Evolutionary conservation across 257 asterid genomes (phyloP).

Genomic region (Primulina eburnea): DNA sequence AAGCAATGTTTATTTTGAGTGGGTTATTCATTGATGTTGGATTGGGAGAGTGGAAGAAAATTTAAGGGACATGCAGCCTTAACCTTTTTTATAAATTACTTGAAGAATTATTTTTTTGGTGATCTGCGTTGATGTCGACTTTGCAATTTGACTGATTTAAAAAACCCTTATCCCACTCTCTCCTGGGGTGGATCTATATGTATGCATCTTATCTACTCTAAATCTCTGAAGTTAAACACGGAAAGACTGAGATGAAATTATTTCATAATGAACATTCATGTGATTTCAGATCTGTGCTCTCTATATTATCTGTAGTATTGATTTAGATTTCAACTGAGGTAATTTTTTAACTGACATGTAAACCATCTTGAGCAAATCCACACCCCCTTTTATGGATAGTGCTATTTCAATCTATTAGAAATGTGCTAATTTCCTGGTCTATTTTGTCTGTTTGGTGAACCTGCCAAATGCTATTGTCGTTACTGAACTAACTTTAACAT

Average conservation of each 20-base stretch:
- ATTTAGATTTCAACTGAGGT: not conserved
- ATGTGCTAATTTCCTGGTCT: not conserved
- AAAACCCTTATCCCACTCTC: not conserved
- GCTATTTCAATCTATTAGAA: not conserved
- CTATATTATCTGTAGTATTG: not conserved
- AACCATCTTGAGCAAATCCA: not conserved
- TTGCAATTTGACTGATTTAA: constrained; percentile 11
- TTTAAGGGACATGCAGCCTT: not conserved
- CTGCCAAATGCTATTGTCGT: not conserved
- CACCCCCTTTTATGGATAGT: not conserved
- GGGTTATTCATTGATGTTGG: not conserved
- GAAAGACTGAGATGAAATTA: not conserved
- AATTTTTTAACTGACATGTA: not conserved
- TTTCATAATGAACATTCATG: too few relatives aligned
- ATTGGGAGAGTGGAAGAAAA: not conserved
- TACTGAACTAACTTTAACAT: not conserved
- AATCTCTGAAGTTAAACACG: too few relatives aligned
- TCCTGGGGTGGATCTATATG: not conserved
- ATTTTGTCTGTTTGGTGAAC: not conserved
- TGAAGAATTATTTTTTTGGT: not conserved
- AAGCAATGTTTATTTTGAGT: not conserved
- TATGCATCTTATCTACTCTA: not conserved
- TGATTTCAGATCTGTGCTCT: not conserved
- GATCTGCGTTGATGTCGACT: not conserved
- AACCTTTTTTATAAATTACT: not conserved